Evolutionary conservation across 257 asterid species (phyloP).

Genomic region (Jacaranda mimosifolia): DNA sequence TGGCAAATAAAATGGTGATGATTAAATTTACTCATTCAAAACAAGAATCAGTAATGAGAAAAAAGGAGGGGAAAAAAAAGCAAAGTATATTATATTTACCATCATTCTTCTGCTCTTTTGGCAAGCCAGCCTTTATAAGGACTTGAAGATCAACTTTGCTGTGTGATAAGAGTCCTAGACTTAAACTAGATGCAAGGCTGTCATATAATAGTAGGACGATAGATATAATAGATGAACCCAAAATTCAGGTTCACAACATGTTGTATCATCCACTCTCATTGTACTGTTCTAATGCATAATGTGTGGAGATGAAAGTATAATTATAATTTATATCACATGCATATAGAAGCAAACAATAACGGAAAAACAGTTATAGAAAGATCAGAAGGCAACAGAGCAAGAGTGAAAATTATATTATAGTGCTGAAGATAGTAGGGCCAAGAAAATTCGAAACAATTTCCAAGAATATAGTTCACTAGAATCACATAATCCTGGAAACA

Average conservation of each 20-base stretch:
- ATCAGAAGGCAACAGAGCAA: background rate
- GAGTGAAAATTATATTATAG: background rate
- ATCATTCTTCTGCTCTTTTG: constrained; percentile 45
- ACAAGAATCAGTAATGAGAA: constrained; percentile 10
- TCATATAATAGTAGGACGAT: constrained; percentile 41
- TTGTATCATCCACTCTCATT: constrained; percentile 35
- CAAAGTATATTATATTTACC: constrained; percentile 20
- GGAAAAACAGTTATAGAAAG: background rate
- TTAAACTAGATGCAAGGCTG: constrained; percentile 45
- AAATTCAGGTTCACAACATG: constrained; percentile 38
- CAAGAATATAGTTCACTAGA: too few species aligned
- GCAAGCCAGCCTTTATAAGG: constrained; percentile 49
- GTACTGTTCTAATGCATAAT: background rate
- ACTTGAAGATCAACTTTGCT: constrained; percentile 54
- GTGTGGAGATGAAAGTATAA: background rate
- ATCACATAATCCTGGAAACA: too few species aligned
- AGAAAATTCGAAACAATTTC: background rate
- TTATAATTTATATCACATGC: background rate
- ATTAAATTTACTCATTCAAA: background rate
- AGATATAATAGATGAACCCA: constrained; percentile 39
- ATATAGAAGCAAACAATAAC: background rate
- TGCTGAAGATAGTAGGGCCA: too few species aligned
- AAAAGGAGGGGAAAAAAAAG: background rate
- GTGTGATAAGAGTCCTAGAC: constrained; percentile 47
- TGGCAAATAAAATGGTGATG: background rate